Conservation (phyloP, 1,284 basidiomycete genomes). For the Tilletia caries region DNA sequence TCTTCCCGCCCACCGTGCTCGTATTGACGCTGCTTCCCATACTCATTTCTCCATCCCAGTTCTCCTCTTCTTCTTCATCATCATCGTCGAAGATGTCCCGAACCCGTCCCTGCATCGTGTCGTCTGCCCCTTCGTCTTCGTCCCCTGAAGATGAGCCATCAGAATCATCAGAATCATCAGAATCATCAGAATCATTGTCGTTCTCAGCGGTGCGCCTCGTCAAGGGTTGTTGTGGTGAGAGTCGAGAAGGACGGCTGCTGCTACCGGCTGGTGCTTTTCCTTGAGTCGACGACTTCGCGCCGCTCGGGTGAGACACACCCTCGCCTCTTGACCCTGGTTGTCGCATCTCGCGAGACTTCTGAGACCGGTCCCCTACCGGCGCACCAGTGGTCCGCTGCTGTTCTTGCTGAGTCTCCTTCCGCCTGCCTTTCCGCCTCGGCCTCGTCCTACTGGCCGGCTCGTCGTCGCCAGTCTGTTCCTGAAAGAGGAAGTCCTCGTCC, state of each 20-base stretch:
- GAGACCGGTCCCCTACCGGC: too few relatives aligned
- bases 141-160: background rate
- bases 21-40: background rate
- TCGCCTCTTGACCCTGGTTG: too few relatives aligned
- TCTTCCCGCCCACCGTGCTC: background rate
- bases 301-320: too few relatives aligned
- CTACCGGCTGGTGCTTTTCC: too few relatives aligned
- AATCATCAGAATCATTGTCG: background rate
- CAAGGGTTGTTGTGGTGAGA: background rate
- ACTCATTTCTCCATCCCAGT: conserved; percentile 27
- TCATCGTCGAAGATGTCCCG: conserved; percentile 19
- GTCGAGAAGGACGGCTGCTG: too few relatives aligned
- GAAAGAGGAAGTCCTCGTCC: conserved; percentile 43
- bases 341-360: too few relatives aligned
- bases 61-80: conserved; percentile 30
- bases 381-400: too few relatives aligned
- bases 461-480: conserved; percentile 24
- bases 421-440: background rate
- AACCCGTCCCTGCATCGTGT: background rate
- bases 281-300: too few relatives aligned
- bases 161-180: background rate
- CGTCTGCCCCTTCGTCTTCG: background rate
- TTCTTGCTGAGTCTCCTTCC: background rate
- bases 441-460: background rate
- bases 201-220: background rate